Conservation (phyloP, 1,139 yeast genomes). For the Pichia sp. region DNA sequence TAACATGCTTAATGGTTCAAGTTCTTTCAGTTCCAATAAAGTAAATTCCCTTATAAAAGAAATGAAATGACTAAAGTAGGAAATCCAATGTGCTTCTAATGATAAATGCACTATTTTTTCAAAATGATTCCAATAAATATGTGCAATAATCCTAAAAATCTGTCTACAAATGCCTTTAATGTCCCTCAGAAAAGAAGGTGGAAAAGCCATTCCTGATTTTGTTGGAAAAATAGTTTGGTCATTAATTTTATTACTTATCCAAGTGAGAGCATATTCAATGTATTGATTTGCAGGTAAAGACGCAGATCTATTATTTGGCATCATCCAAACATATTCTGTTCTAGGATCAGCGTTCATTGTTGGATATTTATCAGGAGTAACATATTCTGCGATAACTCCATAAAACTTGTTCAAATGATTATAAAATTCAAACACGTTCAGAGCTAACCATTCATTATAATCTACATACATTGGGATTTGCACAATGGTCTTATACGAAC, state of each 20-base stretch:
- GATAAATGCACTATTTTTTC: constrained; percentile 86
- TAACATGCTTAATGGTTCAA: constrained; percentile 71
- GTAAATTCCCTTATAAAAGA: constrained; percentile 82
- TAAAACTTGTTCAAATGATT: constrained; percentile 82
- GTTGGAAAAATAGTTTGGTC: constrained; percentile 93
- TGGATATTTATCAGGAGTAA: constrained; percentile 83
- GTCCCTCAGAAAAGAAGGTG: constrained; percentile 75
- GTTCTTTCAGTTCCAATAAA: constrained; percentile 69
- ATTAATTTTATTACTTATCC: constrained; percentile 83
- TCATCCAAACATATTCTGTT: constrained; percentile 88
- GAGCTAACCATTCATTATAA: constrained; percentile 90
- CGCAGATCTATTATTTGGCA: constrained; percentile 67
- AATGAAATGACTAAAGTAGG: constrained; percentile 92
- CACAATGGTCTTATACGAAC: constrained; percentile 94
- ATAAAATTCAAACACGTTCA: constrained; percentile 85
- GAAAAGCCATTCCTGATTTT: constrained; percentile 87
- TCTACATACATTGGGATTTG: constrained; percentile 94
- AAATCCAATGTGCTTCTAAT: constrained; percentile 96
- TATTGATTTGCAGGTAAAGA: constrained; percentile 90
- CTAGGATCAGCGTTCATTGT: constrained; percentile 96
- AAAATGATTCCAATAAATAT: constrained; percentile 88
- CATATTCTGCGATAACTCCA: constrained; percentile 81
- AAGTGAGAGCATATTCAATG: constrained; percentile 83
- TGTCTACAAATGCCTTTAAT: constrained; percentile 84
- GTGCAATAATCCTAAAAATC: constrained; percentile 96